A percentile compares a stretch with the other conserved stretches of the same genome.
Evolutionary conservation across 805 yeast genomes (phyloP).

Genomic region (Myxozyma geophila): DNA sequence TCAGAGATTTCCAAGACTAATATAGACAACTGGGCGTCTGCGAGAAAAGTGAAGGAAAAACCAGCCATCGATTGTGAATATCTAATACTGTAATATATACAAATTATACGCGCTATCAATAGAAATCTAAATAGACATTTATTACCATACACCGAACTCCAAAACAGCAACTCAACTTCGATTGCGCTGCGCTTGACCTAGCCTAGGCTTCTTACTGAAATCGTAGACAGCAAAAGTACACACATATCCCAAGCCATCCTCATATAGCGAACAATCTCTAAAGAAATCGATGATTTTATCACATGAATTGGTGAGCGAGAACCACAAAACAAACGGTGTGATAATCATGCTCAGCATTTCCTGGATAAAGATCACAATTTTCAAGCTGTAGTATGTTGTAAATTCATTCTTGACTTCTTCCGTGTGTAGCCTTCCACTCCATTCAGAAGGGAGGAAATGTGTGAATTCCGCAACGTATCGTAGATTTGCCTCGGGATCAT

Average conservation of each 20-base stretch:
- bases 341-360: slow-evolving; percentile 81
- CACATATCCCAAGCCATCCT: slow-evolving; percentile 93
- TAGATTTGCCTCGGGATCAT: slow-evolving; percentile 90
- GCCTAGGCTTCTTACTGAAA: slow-evolving; percentile 54
- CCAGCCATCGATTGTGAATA: slow-evolving; percentile 25
- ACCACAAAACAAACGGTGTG: slow-evolving; percentile 90
- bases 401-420: slow-evolving; percentile 82
- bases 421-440: slow-evolving; percentile 87
- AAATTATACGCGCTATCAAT: background rate
- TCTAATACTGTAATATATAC: slow-evolving; percentile 12
- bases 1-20: slow-evolving; percentile 11
- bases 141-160: background rate
- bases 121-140: background rate
- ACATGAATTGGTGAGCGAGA: slow-evolving; percentile 71
- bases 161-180: background rate
- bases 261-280: slow-evolving; percentile 84
- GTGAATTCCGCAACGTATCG: slow-evolving; percentile 82
- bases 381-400: slow-evolving; percentile 74
- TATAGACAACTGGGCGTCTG: slow-evolving; percentile 21
- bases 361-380: slow-evolving; percentile 67
- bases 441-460: slow-evolving; percentile 83
- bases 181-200: slow-evolving; percentile 3
- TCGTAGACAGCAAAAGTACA: slow-evolving; percentile 94
- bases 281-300: slow-evolving; percentile 87
- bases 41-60: slow-evolving; percentile 12